These are phyloP conservation scores for Rhododendron ferrugineum DNA, from an alignment of 148 eudicot species.

Conservation along the genomic window DNA sequence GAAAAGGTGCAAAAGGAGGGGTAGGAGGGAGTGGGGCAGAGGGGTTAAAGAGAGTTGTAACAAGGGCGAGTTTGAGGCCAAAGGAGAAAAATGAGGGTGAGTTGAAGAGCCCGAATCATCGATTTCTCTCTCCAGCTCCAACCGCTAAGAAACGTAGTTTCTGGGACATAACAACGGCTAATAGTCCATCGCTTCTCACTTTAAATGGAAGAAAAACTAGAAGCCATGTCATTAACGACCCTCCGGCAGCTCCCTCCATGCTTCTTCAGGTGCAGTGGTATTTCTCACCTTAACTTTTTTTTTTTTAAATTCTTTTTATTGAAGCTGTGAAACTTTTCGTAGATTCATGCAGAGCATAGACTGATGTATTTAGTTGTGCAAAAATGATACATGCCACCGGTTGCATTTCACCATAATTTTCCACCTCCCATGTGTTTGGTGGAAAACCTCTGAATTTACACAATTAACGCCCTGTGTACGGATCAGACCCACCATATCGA, in stretches of 20 bases:
- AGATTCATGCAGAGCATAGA: background rate
- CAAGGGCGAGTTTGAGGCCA: constrained; percentile 51
- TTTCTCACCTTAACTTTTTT: background rate
- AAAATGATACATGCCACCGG: background rate
- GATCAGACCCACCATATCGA: background rate
- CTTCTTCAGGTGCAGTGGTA: constrained; percentile 67
- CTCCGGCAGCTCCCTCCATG: constrained; percentile 61
- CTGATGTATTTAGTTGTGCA: background rate
- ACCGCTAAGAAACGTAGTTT: constrained; percentile 69
- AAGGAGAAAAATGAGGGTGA: constrained; percentile 39
- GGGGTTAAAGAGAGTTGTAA: constrained; percentile 37
- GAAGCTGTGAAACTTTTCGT: background rate
- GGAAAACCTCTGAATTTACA: background rate
- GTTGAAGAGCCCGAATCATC: constrained; percentile 45
- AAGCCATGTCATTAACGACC: constrained; percentile 49
- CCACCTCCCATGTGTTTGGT: background rate
- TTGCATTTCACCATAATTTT: background rate
- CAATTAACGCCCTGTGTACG: background rate
- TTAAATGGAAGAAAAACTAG: constrained; percentile 68
- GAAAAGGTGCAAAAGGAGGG: constrained; percentile 26
- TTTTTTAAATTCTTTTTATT: background rate
- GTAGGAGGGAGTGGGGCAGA: constrained; percentile 16
- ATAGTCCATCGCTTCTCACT: constrained; percentile 64
- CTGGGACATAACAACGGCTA: constrained; percentile 89
- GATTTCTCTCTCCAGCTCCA: constrained; percentile 66